A percentile compares a stretch with the other conserved stretches of the same genome.
phyloP scores from a whole-genome alignment of 371 early-diverging fungal species.

The Rhizomucor miehei region DNA sequence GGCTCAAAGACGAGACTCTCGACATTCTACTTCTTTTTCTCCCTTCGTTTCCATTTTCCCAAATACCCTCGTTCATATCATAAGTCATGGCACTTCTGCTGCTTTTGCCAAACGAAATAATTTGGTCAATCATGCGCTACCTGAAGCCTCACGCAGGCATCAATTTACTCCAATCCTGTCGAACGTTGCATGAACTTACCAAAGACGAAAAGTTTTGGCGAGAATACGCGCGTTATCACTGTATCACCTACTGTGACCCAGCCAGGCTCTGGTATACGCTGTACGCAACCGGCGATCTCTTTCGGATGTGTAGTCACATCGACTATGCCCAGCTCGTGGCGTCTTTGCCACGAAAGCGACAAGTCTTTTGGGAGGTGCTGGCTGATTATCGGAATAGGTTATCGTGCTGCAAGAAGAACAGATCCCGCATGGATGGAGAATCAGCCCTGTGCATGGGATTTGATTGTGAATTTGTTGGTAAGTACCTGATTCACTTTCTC shows the following conservation, averaged over 20 bases:
- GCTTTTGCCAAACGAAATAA: constrained; percentile 6
- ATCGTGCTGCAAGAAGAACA: not conserved
- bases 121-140: constrained; percentile 4
- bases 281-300: constrained; percentile 6
- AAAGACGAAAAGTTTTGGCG: constrained; percentile 6
- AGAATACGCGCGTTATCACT: constrained; percentile 2
- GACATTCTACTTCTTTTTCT: not conserved
- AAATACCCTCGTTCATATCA: not conserved
- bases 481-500: too few species aligned
- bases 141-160: constrained; percentile 1
- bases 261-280: constrained; percentile 4
- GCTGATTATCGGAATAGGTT: not conserved
- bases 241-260: constrained; percentile 8
- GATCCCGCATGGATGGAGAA: not conserved
- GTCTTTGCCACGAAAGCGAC: not conserved
- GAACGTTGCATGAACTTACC: not conserved
- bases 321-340: not conserved
- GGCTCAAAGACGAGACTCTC: too few species aligned
- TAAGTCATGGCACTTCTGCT: not conserved
- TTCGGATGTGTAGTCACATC: constrained; percentile 6
- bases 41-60: not conserved
- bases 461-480: constrained; percentile 4
- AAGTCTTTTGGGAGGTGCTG: constrained; percentile 5
- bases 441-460: not conserved
- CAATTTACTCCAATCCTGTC: not conserved